These are phyloP conservation scores for Astrothelium macrocarpum DNA, from an alignment of 495 filamentous ascomycete species.

Conservation along the genomic window DNA sequence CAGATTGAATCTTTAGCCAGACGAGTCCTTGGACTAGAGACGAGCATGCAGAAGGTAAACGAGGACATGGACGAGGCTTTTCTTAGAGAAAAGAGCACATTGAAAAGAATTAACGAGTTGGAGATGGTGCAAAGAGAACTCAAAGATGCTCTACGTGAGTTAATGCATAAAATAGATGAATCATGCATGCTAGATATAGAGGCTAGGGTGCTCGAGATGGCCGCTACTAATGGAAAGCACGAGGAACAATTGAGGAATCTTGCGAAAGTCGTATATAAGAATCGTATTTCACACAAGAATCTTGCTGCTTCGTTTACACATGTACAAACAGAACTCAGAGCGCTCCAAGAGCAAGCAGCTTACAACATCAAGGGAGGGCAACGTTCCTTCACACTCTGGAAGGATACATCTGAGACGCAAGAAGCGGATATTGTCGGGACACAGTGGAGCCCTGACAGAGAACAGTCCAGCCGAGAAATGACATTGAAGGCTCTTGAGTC, in stretches of 20 bases:
- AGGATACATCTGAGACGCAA: background rate
- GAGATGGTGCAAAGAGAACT: constrained; percentile 11
- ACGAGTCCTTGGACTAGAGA: constrained; percentile 9
- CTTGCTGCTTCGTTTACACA: background rate
- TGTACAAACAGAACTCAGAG: background rate
- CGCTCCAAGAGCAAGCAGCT: background rate
- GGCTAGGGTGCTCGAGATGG: background rate
- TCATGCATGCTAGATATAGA: background rate
- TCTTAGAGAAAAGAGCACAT: constrained; percentile 13
- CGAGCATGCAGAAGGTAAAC: constrained; percentile 3
- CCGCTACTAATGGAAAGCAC: background rate
- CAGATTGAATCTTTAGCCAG: background rate
- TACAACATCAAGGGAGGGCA: background rate
- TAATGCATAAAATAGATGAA: background rate
- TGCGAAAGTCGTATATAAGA: background rate
- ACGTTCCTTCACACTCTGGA: background rate
- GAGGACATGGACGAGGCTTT: constrained; percentile 15
- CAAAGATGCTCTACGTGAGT: background rate
- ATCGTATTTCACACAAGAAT: background rate
- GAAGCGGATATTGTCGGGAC: background rate
- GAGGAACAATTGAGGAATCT: background rate
- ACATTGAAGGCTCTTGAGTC: background rate
- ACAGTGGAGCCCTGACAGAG: background rate
- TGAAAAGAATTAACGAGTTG: constrained; percentile 14
- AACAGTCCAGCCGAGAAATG: background rate